Conservation (phyloP, 305 asterid genomes). For the Petunia hybrid region DNA sequence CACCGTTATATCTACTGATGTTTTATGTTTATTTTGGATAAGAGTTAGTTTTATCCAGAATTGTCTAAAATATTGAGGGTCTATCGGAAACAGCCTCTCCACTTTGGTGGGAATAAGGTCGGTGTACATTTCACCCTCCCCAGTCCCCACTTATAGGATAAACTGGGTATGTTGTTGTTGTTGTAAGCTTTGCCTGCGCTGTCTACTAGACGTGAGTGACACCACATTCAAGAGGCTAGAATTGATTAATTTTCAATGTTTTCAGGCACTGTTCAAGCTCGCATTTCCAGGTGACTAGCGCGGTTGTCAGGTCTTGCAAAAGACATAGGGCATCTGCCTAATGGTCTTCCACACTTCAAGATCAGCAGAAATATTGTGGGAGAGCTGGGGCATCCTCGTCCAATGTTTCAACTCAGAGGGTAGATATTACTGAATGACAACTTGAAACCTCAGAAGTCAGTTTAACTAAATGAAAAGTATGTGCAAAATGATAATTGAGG, state of each 20-base stretch:
- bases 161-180: too few relatives aligned
- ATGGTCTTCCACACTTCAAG: constrained; percentile 19
- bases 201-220: background rate
- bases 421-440: constrained; percentile 5
- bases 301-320: constrained; percentile 1
- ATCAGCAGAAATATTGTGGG: background rate
- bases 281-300: constrained; percentile 5
- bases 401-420: constrained; percentile 13
- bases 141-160: too few relatives aligned
- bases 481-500: background rate
- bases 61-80: too few relatives aligned
- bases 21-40: too few relatives aligned
- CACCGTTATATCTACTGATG: too few relatives aligned
- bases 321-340: background rate
- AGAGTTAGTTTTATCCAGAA: too few relatives aligned
- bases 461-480: background rate
- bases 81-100: too few relatives aligned
- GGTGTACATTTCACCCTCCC: too few relatives aligned
- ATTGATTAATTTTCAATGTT: constrained; percentile 10
- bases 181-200: background rate
- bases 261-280: background rate
- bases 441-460: constrained; percentile 1
- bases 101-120: too few relatives aligned
- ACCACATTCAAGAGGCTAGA: constrained; percentile 5
- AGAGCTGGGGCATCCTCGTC: constrained; percentile 18